A percentile compares a stretch with the other conserved stretches of the same genome.
These are phyloP conservation scores for Colletotrichum incanum DNA, from an alignment of 2,329 filamentous ascomycete species.

Conservation along the genomic window DNA sequence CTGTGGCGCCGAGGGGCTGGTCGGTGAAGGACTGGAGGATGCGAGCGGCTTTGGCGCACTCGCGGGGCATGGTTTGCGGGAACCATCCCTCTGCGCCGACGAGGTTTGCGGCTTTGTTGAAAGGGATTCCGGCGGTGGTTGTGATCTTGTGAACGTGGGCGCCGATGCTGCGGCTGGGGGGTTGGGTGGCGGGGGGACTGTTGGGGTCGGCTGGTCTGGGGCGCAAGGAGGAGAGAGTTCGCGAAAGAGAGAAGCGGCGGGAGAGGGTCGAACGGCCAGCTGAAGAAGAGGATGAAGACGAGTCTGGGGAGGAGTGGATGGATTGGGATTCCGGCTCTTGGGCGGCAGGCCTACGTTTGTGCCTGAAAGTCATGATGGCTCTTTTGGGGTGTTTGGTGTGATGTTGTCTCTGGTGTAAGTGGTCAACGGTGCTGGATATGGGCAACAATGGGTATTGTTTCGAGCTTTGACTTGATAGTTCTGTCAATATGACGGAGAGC, in stretches of 20 bases:
- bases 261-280: slow-evolving; percentile 11
- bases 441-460: not conserved
- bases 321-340: slow-evolving; percentile 9
- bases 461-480: not conserved
- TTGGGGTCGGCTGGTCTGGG: not conserved
- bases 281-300: slow-evolving; percentile 18
- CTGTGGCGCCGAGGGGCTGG: slow-evolving; percentile 47
- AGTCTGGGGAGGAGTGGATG: slow-evolving; percentile 4
- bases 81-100: slow-evolving; percentile 83
- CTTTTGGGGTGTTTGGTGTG: not conserved
- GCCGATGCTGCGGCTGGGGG: slow-evolving; percentile 54
- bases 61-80: slow-evolving; percentile 81
- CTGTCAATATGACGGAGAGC: not conserved
- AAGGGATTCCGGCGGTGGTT: slow-evolving; percentile 76
- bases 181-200: slow-evolving; percentile 8
- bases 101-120: slow-evolving; percentile 78
- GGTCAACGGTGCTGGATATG: not conserved
- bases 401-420: not conserved
- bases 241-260: slow-evolving; percentile 28
- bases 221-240: slow-evolving; percentile 20
- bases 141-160: slow-evolving; percentile 76
- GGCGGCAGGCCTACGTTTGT: not conserved
- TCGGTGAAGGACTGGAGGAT: slow-evolving; percentile 82
- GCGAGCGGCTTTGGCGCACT: slow-evolving; percentile 82
- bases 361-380: slow-evolving; percentile 1